Percentiles rank a stretch among this genome's conserved stretches.
Conservation (phyloP, 495 filamentous ascomycete species). For the Tetracladium marchalianum region DNA sequence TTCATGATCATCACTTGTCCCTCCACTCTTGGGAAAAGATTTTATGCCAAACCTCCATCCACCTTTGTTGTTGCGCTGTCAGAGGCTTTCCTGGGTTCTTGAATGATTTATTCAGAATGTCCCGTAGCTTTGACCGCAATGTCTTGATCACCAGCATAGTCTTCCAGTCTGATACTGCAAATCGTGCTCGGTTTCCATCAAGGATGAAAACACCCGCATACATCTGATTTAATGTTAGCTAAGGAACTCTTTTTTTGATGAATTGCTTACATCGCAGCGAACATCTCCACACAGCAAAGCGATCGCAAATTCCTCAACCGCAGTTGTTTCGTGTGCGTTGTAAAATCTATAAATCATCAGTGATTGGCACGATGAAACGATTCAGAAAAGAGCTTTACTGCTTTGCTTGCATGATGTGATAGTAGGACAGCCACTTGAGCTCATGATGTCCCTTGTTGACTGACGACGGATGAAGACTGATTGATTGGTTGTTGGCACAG, state of each 20-base stretch:
- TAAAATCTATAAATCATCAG: slow-evolving; percentile 40
- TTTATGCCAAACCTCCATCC: slow-evolving; percentile 61
- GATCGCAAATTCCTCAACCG: slow-evolving; percentile 71
- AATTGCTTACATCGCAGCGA: slow-evolving; percentile 50
- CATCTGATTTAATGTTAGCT: slow-evolving; percentile 37
- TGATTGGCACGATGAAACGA: background rate
- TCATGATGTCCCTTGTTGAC: slow-evolving; percentile 66
- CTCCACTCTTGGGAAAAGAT: slow-evolving; percentile 31
- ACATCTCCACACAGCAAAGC: slow-evolving; percentile 79
- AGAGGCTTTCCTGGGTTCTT: slow-evolving; percentile 59
- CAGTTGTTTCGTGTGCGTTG: slow-evolving; percentile 84
- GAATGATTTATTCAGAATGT: slow-evolving; percentile 61
- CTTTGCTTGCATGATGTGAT: slow-evolving; percentile 92
- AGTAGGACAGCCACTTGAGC: slow-evolving; percentile 80
- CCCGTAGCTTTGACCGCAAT: slow-evolving; percentile 55
- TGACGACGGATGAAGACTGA: slow-evolving; percentile 73
- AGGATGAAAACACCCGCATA: slow-evolving; percentile 78
- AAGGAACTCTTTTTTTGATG: slow-evolving; percentile 5
- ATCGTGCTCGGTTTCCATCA: slow-evolving; percentile 80
- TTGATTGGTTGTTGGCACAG: slow-evolving; percentile 78
- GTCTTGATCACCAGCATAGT: slow-evolving; percentile 75
- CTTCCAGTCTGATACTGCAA: slow-evolving; percentile 83
- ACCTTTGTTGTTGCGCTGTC: slow-evolving; percentile 54
- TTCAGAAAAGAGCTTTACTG: slow-evolving; percentile 32
- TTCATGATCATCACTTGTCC: slow-evolving; percentile 12